These are phyloP conservation scores for Candida peoriensis DNA, from an alignment of 805 yeast genomes.

Conservation along the genomic window DNA sequence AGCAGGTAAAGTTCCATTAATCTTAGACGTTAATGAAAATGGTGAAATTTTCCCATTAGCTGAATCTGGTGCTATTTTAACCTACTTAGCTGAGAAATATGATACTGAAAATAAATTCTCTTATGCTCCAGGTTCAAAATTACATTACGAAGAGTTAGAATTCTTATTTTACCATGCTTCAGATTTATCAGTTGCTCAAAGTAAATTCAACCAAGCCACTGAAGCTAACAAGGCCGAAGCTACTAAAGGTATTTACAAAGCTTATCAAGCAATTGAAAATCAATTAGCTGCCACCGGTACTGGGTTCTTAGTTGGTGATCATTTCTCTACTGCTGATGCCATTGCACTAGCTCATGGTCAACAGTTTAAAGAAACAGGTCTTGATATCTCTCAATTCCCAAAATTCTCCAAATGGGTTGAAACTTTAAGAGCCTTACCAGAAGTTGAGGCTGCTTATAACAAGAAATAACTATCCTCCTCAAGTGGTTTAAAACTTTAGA, in stretches of 20 bases:
- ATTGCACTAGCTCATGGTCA: conserved; percentile 32
- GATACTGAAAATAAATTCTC: conserved; percentile 44
- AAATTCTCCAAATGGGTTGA: conserved; percentile 8
- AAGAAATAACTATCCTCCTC: not conserved
- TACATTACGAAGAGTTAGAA: conserved; percentile 48
- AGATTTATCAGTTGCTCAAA: conserved; percentile 55
- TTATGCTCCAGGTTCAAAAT: conserved; percentile 30
- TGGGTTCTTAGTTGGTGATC: conserved; percentile 57
- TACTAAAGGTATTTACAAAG: conserved; percentile 38
- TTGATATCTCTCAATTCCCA: conserved; percentile 3
- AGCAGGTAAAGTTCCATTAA: conserved; percentile 57
- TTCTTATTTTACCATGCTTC: conserved; percentile 54
- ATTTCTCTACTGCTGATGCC: conserved; percentile 55
- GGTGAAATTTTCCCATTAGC: conserved; percentile 40
- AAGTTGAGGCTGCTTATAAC: conserved; percentile 5
- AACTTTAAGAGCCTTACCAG: conserved; percentile 6
- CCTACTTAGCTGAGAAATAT: conserved; percentile 52
- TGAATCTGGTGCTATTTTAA: conserved; percentile 59
- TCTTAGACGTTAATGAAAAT: conserved; percentile 30
- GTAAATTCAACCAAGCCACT: conserved; percentile 39
- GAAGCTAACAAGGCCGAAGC: conserved; percentile 31
- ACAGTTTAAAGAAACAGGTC: conserved; percentile 2
- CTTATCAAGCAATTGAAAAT: conserved; percentile 46
- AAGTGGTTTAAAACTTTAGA: not conserved
- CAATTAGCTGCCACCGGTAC: conserved; percentile 36